These are phyloP conservation scores for Clonostachys byssicola DNA, from an alignment of 2,329 filamentous ascomycete genomes.

Conservation along the genomic window DNA sequence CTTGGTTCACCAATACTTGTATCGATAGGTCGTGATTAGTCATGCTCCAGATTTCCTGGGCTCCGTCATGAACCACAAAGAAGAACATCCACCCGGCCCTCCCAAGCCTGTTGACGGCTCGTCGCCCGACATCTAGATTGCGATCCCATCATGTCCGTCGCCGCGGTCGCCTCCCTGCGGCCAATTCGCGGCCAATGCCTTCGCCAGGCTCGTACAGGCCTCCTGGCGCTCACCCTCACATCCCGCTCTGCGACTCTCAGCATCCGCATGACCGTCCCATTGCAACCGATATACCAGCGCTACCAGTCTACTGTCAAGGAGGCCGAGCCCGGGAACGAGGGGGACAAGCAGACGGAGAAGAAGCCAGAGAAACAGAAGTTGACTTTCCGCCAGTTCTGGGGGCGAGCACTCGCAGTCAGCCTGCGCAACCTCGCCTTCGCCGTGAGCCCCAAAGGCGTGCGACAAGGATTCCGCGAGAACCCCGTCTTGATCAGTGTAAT, in stretches of 20 bases:
- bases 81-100: too few relatives aligned
- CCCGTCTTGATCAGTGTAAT: constrained; percentile 20
- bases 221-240: constrained; percentile 23
- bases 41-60: too few relatives aligned
- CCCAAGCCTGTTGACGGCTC: too few relatives aligned
- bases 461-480: constrained; percentile 23
- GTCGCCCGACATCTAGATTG: too few relatives aligned
- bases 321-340: neutral
- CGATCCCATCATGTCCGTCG: constrained; percentile 20
- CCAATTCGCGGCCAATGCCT: constrained; percentile 21
- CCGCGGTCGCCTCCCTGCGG: constrained; percentile 24
- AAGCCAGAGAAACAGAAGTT: constrained; percentile 14
- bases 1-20: too few relatives aligned
- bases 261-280: constrained; percentile 19
- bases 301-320: neutral
- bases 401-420: constrained; percentile 21
- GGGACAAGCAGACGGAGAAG: constrained; percentile 5
- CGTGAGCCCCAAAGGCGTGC: constrained; percentile 26
- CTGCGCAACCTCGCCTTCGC: constrained; percentile 25
- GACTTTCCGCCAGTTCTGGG: constrained; percentile 20
- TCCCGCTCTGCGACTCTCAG: constrained; percentile 17
- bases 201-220: constrained; percentile 16
- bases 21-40: too few relatives aligned
- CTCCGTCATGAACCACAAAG: too few relatives aligned
- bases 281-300: constrained; percentile 7